Evolutionary conservation across 1,284 basidiomycete genomes (phyloP).

Genomic region (Leccinum solheimii): DNA sequence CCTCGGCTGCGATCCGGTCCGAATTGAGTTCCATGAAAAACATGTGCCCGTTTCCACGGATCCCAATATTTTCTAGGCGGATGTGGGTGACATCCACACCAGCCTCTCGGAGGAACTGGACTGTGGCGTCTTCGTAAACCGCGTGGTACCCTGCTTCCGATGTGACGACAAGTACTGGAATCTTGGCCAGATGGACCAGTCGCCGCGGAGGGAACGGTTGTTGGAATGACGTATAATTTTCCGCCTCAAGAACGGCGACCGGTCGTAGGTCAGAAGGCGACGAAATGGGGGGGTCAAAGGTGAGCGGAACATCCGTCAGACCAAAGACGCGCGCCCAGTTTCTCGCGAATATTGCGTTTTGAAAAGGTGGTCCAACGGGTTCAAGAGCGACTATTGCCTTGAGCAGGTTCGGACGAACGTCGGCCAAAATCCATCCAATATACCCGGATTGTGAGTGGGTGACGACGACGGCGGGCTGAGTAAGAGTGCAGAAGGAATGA

Average conservation of each 20-base stretch:
- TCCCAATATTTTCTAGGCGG: conserved; percentile 41
- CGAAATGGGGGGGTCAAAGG: conserved; percentile 43
- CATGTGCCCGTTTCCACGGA: conserved; percentile 49
- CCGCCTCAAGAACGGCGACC: conserved; percentile 24
- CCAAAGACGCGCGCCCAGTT: conserved; percentile 41
- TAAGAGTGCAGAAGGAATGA: conserved; percentile 1
- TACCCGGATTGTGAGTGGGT: conserved; percentile 51
- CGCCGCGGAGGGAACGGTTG: conserved; percentile 44
- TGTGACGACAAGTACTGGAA: conserved; percentile 48
- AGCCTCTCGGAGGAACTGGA: conserved; percentile 43
- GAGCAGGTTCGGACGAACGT: conserved; percentile 43
- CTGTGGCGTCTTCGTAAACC: conserved; percentile 47
- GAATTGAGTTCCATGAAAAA: conserved; percentile 55
- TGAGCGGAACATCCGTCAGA: conserved; percentile 44
- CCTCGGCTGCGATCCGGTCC: conserved; percentile 40
- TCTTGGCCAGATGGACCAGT: conserved; percentile 41
- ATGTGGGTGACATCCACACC: conserved; percentile 46
- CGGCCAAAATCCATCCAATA: conserved; percentile 50
- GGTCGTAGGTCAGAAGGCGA: conserved; percentile 38
- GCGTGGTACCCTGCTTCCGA: conserved; percentile 51
- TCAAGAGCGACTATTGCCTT: conserved; percentile 49
- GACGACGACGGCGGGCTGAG: conserved; percentile 44
- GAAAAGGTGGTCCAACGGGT: conserved; percentile 50
- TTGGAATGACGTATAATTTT: conserved; percentile 42
- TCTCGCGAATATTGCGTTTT: conserved; percentile 44